Conservation (phyloP, 2,329 filamentous ascomycete genomes). For the Epicoccum sorghinum region DNA sequence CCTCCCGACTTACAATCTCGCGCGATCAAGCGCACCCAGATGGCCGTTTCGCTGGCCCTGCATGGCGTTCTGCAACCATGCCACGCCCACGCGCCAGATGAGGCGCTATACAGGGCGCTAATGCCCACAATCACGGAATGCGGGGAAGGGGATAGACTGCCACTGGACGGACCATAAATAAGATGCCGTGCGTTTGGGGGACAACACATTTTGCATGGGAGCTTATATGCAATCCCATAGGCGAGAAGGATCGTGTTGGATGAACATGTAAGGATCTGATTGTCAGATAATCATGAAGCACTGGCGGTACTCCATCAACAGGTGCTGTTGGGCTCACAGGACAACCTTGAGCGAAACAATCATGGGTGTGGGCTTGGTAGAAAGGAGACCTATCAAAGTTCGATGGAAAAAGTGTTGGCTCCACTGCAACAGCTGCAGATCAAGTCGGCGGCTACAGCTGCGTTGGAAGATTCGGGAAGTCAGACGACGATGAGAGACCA, state of each 20-base stretch:
- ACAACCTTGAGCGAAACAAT: not conserved
- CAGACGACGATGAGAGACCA: constrained; percentile 4
- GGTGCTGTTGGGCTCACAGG: not conserved
- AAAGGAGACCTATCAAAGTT: not conserved
- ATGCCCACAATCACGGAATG: constrained; percentile 17
- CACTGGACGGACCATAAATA: constrained; percentile 19
- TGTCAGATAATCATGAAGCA: not conserved
- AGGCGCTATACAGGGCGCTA: constrained; percentile 23
- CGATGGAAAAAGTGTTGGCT: not conserved
- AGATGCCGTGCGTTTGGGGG: constrained; percentile 27
- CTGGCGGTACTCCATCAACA: not conserved
- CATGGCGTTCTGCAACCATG: constrained; percentile 34
- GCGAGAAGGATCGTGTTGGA: not conserved
- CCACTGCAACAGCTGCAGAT: constrained; percentile 1
- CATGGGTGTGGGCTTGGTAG: no score
- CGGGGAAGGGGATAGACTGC: constrained; percentile 24
- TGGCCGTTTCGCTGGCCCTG: constrained; percentile 37
- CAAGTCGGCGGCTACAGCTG: not conserved
- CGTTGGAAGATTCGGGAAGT: constrained; percentile 7
- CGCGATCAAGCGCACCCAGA: constrained; percentile 8
- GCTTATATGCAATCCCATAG: constrained; percentile 8
- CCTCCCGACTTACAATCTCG: not conserved
- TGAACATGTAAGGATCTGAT: no score
- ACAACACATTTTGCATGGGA: constrained; percentile 43
- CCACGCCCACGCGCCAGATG: constrained; percentile 22